Evolutionary conservation across 805 yeast species (phyloP), one percentile per base, ranked within the genome.

Genomic region (Metschnikowia hibisci): DNA sequence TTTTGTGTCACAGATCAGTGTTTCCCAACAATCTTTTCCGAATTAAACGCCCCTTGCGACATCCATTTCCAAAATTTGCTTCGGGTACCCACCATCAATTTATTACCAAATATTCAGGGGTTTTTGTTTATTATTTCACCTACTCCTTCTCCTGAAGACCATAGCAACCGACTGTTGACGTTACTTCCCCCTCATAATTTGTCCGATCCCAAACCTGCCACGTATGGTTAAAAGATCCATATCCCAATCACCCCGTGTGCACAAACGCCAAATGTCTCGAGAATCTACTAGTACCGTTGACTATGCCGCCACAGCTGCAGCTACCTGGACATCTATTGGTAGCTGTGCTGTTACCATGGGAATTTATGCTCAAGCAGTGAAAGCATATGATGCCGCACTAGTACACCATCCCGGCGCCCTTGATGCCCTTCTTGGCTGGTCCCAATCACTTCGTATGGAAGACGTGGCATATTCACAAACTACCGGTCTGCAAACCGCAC

Each of bases 271-370:
- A 9, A 23, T 22, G 30, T 38, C 41, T 23, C 44, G 44, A 34
- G 32, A 26, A 31, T 13, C 28, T 3, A 16, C 28, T 10, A 41
- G 29, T 13, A 35, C 27, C 22, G 13, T 38, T 12, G 38, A 22
- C 13, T 45, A 39, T 31, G 27, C 41, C 6, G 32, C 34, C 14
- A 38, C 32, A 4, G 69, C 66, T 9, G 53, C 63, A 29, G 69
- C 67, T 25, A 67, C 77, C 1, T 76, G 81, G 81, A 48, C 67
- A 2, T 60, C 71, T 4, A 66, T 74, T 42, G 81, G 78, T 4
- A 56, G 61, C 15, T 71, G 78, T 50, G 78, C 80, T 9, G 52
- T 61, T 18, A 54, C 70, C 2, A 51, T 75, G 36, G 77, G 74
- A 4, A 52, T 67, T 4, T 55, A 60, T 7, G 53, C 60, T 2